A percentile compares a stretch with the other conserved stretches of the same genome.
Evolutionary conservation across 1,284 basidiomycete genomes (phyloP).

Genomic region (Cryptococcus sp.): DNA sequence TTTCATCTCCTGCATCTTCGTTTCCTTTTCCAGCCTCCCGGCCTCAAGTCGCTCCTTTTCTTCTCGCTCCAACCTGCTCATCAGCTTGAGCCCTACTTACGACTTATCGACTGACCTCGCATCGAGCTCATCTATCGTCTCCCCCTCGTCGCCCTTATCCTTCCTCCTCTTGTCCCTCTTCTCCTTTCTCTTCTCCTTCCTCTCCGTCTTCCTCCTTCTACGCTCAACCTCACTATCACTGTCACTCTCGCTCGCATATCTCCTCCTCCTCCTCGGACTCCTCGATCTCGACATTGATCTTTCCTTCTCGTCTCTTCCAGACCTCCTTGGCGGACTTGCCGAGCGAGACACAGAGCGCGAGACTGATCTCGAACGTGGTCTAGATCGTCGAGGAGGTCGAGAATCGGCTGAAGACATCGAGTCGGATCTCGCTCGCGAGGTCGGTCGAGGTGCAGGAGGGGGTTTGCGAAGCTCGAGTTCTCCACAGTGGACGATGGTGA

Average conservation of each 20-base stretch:
- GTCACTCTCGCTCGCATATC: constrained; percentile 11
- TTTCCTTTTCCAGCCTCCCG: constrained; percentile 27
- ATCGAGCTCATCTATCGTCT: constrained; percentile 45
- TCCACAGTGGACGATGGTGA: constrained; percentile 73
- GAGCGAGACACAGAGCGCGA: constrained; percentile 1
- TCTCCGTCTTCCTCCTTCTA: constrained; percentile 12
- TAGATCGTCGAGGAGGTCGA: neutral
- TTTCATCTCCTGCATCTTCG: constrained; percentile 29
- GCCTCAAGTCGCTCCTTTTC: constrained; percentile 43
- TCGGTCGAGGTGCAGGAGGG: neutral
- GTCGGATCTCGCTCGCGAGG: neutral
- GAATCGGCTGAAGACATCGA: neutral
- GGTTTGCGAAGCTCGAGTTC: constrained; percentile 68
- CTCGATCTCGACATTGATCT: neutral
- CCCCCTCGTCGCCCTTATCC: constrained; percentile 20
- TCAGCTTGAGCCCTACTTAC: neutral
- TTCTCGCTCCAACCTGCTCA: constrained; percentile 39
- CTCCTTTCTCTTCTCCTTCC: constrained; percentile 15
- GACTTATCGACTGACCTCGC: constrained; percentile 21
- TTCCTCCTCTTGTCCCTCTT: constrained; percentile 15
- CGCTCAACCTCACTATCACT: constrained; percentile 13
- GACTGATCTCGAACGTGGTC: neutral
- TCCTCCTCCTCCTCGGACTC: constrained; percentile 3
- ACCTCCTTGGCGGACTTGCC: neutral
- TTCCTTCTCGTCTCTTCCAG: neutral